Percentiles rank a stretch among this genome's conserved stretches.
phyloP scores from a whole-genome alignment of 2,329 filamentous ascomycete species.

The Venturia asperata region DNA sequence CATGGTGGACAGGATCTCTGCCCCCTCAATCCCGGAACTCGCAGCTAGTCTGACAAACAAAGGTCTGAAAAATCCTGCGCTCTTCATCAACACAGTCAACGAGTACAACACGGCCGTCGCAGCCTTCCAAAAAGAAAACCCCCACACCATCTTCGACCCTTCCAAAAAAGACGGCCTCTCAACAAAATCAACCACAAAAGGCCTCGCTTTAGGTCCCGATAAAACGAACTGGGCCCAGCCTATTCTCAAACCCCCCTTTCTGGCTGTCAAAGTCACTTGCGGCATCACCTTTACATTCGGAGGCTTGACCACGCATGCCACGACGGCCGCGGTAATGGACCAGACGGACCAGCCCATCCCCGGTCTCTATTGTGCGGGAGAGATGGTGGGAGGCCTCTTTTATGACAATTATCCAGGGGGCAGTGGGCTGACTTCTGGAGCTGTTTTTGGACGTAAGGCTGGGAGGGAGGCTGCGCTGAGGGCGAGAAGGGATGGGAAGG shows the following conservation, averaged over 20 bases:
- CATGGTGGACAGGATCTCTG: conserved; percentile 48
- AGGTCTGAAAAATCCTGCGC: conserved; percentile 41
- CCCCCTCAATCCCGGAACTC: conserved; percentile 44
- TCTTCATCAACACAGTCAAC: conserved; percentile 47
- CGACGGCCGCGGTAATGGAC: conserved; percentile 48
- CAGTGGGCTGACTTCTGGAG: conserved; percentile 52
- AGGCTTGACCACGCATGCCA: conserved; percentile 50
- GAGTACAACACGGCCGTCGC: conserved; percentile 54
- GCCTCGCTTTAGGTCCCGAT: conserved; percentile 37
- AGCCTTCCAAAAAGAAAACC: conserved; percentile 41
- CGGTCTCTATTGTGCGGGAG: conserved; percentile 54
- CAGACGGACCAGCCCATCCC: conserved; percentile 42
- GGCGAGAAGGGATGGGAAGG: background rate
- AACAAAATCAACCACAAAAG: conserved; percentile 45
- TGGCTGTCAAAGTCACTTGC: conserved; percentile 57
- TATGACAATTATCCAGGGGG: conserved; percentile 54
- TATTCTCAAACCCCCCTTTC: conserved; percentile 49
- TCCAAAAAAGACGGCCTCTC: conserved; percentile 55
- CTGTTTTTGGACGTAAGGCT: conserved; percentile 43
- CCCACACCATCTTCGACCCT: conserved; percentile 48
- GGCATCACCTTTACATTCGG: conserved; percentile 66
- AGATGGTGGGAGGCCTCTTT: conserved; percentile 52
- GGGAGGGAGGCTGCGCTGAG: conserved; percentile 28
- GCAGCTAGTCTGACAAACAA: conserved; percentile 42
- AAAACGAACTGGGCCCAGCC: conserved; percentile 63